Percentiles rank a stretch among this genome's conserved stretches.
phyloP scores from a whole-genome alignment of 2,329 filamentous ascomycete genomes.

The Botryotinia globosa region DNA sequence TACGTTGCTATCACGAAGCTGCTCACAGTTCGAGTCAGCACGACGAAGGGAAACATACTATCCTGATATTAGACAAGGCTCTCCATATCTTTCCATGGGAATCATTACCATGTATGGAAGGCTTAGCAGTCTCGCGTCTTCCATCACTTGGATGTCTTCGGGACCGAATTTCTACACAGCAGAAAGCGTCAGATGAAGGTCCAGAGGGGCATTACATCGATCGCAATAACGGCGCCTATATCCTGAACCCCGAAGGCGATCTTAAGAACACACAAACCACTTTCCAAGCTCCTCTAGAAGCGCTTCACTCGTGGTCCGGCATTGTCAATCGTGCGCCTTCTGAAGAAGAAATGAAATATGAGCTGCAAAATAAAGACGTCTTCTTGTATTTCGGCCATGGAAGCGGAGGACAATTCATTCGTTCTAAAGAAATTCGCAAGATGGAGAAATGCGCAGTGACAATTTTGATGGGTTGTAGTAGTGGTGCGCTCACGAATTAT shows the following conservation, averaged over 20 bases:
- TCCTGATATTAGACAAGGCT: slow-evolving; percentile 87
- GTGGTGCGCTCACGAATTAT: slow-evolving; percentile 72
- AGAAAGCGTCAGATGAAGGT: slow-evolving; percentile 23
- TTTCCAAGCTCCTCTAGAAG: slow-evolving; percentile 65
- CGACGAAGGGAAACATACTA: slow-evolving; percentile 62
- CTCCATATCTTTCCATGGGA: slow-evolving; percentile 96
- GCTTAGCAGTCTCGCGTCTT: slow-evolving; percentile 77
- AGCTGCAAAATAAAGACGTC: slow-evolving; percentile 65
- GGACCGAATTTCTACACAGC: slow-evolving; percentile 59
- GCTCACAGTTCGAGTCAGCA: slow-evolving; percentile 40
- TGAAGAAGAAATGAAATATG: slow-evolving; percentile 72
- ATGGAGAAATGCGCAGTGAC: slow-evolving; percentile 76
- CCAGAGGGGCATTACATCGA: slow-evolving; percentile 55
- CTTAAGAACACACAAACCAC: slow-evolving; percentile 74
- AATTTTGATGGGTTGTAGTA: slow-evolving; percentile 93
- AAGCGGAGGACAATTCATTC: slow-evolving; percentile 90
- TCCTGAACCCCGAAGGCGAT: slow-evolving; percentile 87
- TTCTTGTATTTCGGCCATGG: slow-evolving; percentile 96
- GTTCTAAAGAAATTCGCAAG: slow-evolving; percentile 75
- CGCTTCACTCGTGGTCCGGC: slow-evolving; percentile 66
- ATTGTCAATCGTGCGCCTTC: slow-evolving; percentile 67
- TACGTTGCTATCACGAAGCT: slow-evolving; percentile 70
- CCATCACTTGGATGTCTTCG: slow-evolving; percentile 82
- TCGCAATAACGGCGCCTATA: slow-evolving; percentile 62
- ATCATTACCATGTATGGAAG: slow-evolving; percentile 80